Percentiles rank a stretch among this genome's conserved stretches.
Evolutionary conservation across 108 stramenopile genomes (phyloP).

Genomic region (Cyclostephanos tholiformis): DNA sequence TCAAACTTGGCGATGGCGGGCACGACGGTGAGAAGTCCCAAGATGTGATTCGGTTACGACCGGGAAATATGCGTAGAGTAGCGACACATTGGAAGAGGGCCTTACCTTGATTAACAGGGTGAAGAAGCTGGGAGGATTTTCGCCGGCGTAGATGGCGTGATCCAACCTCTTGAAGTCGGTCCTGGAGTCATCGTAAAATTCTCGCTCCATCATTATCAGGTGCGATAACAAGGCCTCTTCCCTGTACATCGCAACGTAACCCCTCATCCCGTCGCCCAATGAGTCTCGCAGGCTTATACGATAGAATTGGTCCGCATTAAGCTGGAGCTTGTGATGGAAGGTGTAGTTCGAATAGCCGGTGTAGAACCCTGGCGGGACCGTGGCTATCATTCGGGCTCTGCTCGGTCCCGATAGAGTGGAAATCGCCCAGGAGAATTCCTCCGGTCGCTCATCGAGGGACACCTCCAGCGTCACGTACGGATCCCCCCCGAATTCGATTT

Average conservation of each 20-base stretch:
- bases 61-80: neutral
- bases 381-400: slow-evolving; percentile 18
- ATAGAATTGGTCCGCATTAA: slow-evolving; percentile 34
- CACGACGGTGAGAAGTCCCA: neutral
- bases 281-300: slow-evolving; percentile 36
- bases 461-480: slow-evolving; percentile 36
- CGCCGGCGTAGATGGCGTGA: slow-evolving; percentile 40
- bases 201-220: slow-evolving; percentile 37
- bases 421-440: slow-evolving; percentile 37
- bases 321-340: slow-evolving; percentile 35
- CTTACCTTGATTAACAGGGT: slow-evolving; percentile 29
- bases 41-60: neutral
- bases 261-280: slow-evolving; percentile 32
- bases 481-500: neutral
- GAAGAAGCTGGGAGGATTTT: slow-evolving; percentile 27
- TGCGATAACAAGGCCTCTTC: slow-evolving; percentile 21
- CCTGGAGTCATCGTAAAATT: slow-evolving; percentile 18
- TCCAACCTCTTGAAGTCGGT: slow-evolving; percentile 17
- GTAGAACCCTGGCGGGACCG: slow-evolving; percentile 37
- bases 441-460: slow-evolving; percentile 30
- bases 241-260: slow-evolving; percentile 41
- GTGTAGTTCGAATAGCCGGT: slow-evolving; percentile 27
- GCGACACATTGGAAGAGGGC: neutral
- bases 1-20: neutral
- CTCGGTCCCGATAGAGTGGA: slow-evolving; percentile 13